Base-by-base conservation (phyloP, 2,329 filamentous ascomycete genomes). In the Neofusicoccum laricinum region DNA sequence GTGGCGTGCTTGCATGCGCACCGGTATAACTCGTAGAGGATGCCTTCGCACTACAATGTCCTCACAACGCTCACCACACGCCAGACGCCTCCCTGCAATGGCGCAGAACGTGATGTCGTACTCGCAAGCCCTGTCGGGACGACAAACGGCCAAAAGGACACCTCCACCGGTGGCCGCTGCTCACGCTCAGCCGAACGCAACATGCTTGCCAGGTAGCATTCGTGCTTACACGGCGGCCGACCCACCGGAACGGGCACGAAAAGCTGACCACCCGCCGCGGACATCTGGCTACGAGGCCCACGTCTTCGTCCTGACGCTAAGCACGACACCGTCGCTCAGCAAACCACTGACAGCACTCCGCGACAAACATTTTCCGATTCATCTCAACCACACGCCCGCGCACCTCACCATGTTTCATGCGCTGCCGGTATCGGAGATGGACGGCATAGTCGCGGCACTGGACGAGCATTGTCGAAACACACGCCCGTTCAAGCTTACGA, bases 321-420 rank as follows among this genome's bases (percentile, higher is more conserved):
- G 73, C 48, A 75, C 78, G 10, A 77, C 78, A 34, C 69, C 75
- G 12, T 71, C 71, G 4, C 72, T 80, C 58, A 73, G 78, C 15
- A 67, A 72, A 8, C 75, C 75, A 3, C 74, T 82, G 70, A 78
- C 78, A 46, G 66, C 69, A 4, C 68, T 80, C 48, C 73, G 79
- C 32, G 71, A 74, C 17, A 67, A 71, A 32, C 78, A 80, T 68
- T 82, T 81, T 55, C 79, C 79, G 0, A 70, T 69, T n/a, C 71
- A 72, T 10, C 68, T 80, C 64, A 81, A 81, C 67, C 76, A 76
- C 43, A 76, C 77, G 0, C 75, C 75, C 2, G 79, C 79, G 4
- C 79, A 82, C 65, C 67, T 82, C 17, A 81, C 79, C 1, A 72
- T 81, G 2, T 81, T 81, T 68, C 79, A 81, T 66, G 79, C 79